A percentile compares a stretch with the other conserved stretches of the same genome.
Evolutionary conservation across 2,329 filamentous ascomycete genomes (phyloP).

Genomic region (Sporothrix variecibatus): DNA sequence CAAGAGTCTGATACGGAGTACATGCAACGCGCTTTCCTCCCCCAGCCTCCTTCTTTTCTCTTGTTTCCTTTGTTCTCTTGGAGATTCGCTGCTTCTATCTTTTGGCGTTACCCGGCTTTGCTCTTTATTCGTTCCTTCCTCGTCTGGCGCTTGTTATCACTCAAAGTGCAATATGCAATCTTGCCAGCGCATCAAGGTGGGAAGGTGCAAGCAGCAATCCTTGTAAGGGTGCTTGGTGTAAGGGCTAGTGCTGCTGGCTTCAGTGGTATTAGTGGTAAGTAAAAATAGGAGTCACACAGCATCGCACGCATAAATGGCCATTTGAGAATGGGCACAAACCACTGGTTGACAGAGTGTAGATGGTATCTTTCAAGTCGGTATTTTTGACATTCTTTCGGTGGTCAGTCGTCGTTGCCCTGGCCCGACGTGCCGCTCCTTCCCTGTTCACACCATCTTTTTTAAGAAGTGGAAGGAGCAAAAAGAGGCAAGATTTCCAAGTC

Average conservation of each 20-base stretch:
- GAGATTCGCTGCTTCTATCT: neutral
- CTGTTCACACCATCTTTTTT: conserved; percentile 5
- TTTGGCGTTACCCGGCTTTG: neutral
- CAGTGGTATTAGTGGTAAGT: neutral
- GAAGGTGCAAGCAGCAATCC: neutral
- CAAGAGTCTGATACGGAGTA: neutral
- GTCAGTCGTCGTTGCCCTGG: conserved; percentile 1
- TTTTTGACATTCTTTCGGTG: neutral
- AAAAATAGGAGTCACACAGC: neutral
- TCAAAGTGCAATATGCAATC: conserved; percentile 12
- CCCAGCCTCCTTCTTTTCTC: conserved; percentile 3
- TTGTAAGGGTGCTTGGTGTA: neutral
- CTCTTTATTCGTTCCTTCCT: conserved; percentile 4
- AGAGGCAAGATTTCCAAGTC: neutral
- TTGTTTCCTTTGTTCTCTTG: neutral
- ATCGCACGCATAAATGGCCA: neutral
- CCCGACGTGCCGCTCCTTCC: conserved; percentile 14
- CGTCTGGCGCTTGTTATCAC: neutral
- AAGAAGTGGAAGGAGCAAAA: neutral
- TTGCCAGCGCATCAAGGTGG: conserved; percentile 21
- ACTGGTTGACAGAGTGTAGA: neutral
- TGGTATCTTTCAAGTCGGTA: neutral
- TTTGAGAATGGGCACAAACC: neutral
- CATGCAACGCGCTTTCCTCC: neutral
- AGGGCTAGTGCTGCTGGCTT: neutral